A percentile compares a stretch with the other conserved stretches of the same genome.
Evolutionary conservation across 306 rosid genomes (phyloP).

Genomic region (Aeschynomene evenia): DNA sequence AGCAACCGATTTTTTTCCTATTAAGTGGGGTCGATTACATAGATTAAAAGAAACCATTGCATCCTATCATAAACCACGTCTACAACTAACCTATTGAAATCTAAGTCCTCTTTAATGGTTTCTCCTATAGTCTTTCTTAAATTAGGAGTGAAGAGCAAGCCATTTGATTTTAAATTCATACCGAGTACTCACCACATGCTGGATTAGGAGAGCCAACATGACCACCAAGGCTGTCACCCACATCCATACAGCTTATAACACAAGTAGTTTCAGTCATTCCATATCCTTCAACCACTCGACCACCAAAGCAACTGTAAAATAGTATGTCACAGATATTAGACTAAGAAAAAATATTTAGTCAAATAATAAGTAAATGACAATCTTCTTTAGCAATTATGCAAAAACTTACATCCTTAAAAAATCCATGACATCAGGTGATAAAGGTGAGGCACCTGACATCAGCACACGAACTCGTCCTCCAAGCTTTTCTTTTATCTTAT

Average conservation of each 20-base stretch:
- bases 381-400: conserved; percentile 22
- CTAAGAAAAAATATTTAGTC: neutral
- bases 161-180: conserved; percentile 19
- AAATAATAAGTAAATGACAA: neutral
- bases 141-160: conserved; percentile 7
- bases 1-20: neutral
- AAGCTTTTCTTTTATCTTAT: conserved; percentile 86
- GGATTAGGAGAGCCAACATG: conserved; percentile 95
- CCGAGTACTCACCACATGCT: conserved; percentile 82
- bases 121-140: neutral
- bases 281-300: conserved; percentile 82
- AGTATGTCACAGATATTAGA: conserved; percentile 29
- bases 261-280: conserved; percentile 98
- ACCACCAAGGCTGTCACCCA: conserved; percentile 62
- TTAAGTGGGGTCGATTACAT: neutral
- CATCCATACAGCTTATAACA: conserved; percentile 69
- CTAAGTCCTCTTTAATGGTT: neutral
- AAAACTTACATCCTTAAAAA: conserved; percentile 83
- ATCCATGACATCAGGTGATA: conserved; percentile 95
- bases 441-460: conserved; percentile 94
- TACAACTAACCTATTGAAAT: neutral
- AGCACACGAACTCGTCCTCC: conserved; percentile 96
- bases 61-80: neutral
- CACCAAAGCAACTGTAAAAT: conserved; percentile 80
- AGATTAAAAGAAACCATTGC: neutral